These are phyloP conservation scores for Ganoderma sinense DNA, from an alignment of 1,284 basidiomycete species.

Conservation along the genomic window DNA sequence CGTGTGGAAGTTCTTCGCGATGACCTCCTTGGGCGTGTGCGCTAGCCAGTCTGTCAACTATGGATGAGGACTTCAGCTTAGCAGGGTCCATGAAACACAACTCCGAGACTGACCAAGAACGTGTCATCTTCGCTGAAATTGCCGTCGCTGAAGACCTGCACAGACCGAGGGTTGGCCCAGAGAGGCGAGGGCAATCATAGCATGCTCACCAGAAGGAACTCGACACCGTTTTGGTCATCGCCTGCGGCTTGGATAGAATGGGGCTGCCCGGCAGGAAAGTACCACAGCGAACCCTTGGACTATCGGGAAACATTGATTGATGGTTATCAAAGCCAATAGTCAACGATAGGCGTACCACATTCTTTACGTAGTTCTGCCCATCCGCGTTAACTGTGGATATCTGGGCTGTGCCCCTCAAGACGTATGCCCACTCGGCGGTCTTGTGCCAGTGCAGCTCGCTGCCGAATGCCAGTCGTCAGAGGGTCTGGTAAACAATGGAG, in stretches of 20 bases:
- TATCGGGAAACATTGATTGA: slow-evolving; percentile 15
- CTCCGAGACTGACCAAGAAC: slow-evolving; percentile 41
- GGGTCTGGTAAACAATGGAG: background rate
- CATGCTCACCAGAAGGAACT: slow-evolving; percentile 69
- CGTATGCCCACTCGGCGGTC: slow-evolving; percentile 76
- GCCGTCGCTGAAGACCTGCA: slow-evolving; percentile 47
- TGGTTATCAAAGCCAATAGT: background rate
- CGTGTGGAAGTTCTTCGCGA: slow-evolving; percentile 52
- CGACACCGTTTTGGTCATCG: slow-evolving; percentile 63
- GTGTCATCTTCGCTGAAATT: slow-evolving; percentile 51
- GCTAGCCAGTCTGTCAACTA: slow-evolving; percentile 47
- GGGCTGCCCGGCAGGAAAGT: slow-evolving; percentile 67
- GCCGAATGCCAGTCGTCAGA: background rate
- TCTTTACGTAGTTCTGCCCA: slow-evolving; percentile 68
- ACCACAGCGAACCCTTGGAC: slow-evolving; percentile 57
- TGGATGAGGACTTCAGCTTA: background rate
- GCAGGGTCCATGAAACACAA: background rate
- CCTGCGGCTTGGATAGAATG: slow-evolving; percentile 67
- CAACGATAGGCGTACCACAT: slow-evolving; percentile 41
- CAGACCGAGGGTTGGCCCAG: background rate
- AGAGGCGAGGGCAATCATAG: background rate
- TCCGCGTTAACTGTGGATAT: slow-evolving; percentile 66
- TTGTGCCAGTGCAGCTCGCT: slow-evolving; percentile 82
- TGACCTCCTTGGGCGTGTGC: slow-evolving; percentile 51
- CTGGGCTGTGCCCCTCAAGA: slow-evolving; percentile 69